phyloP scores from a whole-genome alignment of 1,284 basidiomycete species.

The Puccinia triticina region DNA sequence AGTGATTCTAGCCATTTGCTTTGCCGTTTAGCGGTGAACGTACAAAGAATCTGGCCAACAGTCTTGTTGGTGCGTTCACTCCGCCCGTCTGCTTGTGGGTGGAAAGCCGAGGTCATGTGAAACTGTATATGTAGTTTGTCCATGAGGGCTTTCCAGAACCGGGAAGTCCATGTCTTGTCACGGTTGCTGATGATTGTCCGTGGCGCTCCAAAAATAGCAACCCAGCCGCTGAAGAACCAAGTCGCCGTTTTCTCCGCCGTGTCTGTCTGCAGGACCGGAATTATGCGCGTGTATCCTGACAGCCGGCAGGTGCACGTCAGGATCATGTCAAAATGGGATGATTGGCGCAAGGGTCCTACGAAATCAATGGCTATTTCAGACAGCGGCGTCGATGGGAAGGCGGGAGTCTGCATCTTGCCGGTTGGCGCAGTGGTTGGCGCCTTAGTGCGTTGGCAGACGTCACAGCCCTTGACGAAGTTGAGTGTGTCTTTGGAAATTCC shows the following conservation, averaged over 20 bases:
- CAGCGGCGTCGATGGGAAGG: neutral
- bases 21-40: neutral
- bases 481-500: neutral
- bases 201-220: too few species aligned
- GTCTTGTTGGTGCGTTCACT: constrained; percentile 61
- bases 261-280: too few species aligned
- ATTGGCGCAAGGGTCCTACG: neutral
- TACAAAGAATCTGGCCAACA: constrained; percentile 55
- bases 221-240: too few species aligned
- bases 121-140: too few species aligned
- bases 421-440: neutral
- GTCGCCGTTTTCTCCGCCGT: neutral
- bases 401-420: neutral
- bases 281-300: too few species aligned
- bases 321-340: neutral
- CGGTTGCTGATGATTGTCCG: too few species aligned
- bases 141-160: too few species aligned
- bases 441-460: neutral
- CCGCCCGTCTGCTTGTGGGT: constrained; percentile 56
- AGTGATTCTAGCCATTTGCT: neutral
- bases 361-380: neutral
- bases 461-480: neutral
- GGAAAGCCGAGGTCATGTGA: constrained; percentile 54
- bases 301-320: neutral
- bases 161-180: too few species aligned